Base-by-base conservation (phyloP, 139 green algal genomes). In the Asterochloris erici region DNA sequence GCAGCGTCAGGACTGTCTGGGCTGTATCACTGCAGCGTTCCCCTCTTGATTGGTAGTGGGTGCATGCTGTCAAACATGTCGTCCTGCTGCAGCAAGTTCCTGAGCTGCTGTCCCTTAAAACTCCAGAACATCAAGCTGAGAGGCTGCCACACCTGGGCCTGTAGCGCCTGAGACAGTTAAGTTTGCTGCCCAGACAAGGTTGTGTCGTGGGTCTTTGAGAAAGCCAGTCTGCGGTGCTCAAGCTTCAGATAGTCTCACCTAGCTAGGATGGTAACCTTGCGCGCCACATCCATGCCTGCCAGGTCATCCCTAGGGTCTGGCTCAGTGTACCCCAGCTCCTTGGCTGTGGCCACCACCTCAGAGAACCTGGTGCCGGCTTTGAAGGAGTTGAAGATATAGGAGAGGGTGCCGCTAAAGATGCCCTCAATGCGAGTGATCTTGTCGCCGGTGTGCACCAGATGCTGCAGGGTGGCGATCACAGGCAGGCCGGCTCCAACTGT, bases 381-480 rank as follows among this genome's bases (percentile, higher is more conserved):
- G 54, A 94, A 96, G 47, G 82, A 94, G 88, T 99, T 99, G 93
- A 99, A 99, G 81, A 99, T 98, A 92, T 98, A 99, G 23, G 93
- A 98, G 12, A 99, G 91, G 6, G 96, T 99, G 68, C 95, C 96
- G 15, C 88, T 95, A 89, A 99, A 97, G 85, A 98, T 96, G 86
- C 96, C 96, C 90, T 98, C 95, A 60, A 87, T 79, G 26, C 85
- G 85, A 60, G 91, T 84, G 14, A 98, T 93, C 26, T 90, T 86
- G 90, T 99, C 97, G 27, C 97, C 97, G 10, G 95, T 97, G 62
- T 96, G 92, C 23, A 95, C 74, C 68, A 99, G 87, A 81, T 96
- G 91, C 85, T 97, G 95, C 60, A 99, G 87, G 11, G 97, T 99
- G 82, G 89, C 91, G 66, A 99, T 95, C 69, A 99, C 89, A 28